Evolutionary conservation across 306 rosid genomes (phyloP).

Genomic region (Coriaria nepalensis): DNA sequence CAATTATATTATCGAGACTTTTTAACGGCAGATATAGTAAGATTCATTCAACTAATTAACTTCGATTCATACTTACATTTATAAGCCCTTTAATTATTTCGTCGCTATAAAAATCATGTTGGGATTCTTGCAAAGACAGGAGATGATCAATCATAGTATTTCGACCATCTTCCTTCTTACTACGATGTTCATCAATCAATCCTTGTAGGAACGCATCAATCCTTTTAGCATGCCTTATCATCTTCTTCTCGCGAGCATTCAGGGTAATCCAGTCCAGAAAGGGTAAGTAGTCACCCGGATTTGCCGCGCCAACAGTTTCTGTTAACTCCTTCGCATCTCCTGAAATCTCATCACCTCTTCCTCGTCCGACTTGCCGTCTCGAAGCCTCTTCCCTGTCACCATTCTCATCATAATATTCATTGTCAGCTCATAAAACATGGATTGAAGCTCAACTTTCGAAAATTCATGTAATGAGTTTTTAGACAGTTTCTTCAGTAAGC

Average conservation of each 20-base stretch:
- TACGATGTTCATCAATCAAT: conserved; percentile 39
- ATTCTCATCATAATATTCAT: conserved; percentile 2
- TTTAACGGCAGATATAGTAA: no score
- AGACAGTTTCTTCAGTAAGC: neutral
- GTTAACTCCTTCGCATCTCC: neutral
- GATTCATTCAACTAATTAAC: no score
- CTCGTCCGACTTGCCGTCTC: neutral
- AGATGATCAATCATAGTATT: conserved; percentile 42
- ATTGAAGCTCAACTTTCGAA: neutral
- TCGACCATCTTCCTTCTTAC: conserved; percentile 7
- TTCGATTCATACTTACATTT: conserved; percentile 18
- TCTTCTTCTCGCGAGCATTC: conserved; percentile 1
- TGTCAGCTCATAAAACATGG: neutral
- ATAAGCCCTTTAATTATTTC: conserved; percentile 49
- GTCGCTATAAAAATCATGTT: conserved; percentile 43
- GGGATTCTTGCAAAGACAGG: conserved; percentile 29
- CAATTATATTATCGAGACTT: no score
- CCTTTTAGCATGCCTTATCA: conserved; percentile 1
- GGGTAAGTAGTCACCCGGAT: conserved; percentile 23
- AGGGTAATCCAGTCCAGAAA: conserved; percentile 14
- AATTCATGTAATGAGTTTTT: neutral
- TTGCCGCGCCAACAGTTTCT: neutral
- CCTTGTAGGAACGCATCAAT: conserved; percentile 30
- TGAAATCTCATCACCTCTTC: neutral
- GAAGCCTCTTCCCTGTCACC: conserved; percentile 4